A percentile compares a stretch with the other conserved stretches of the same genome.
phyloP scores from a whole-genome alignment of 164 flowering plant species.

The Malania oleifera region DNA sequence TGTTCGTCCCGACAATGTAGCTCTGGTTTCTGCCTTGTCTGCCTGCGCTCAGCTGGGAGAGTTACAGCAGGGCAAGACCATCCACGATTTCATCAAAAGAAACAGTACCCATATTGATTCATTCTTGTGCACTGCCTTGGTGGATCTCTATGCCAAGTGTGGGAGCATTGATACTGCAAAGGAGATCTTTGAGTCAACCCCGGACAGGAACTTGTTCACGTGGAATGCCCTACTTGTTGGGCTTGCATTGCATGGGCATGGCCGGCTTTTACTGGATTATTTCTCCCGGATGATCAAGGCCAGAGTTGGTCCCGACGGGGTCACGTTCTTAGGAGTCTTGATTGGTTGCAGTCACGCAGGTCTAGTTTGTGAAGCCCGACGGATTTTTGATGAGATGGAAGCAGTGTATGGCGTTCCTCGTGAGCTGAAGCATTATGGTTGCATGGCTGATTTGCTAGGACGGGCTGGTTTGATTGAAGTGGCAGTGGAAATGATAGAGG shows the following conservation, averaged over 20 bases:
- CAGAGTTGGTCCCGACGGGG: constrained; percentile 60
- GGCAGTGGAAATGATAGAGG: constrained; percentile 52
- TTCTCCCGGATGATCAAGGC: constrained; percentile 42
- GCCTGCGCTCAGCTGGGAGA: constrained; percentile 71
- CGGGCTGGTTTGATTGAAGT: constrained; percentile 69
- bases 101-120: constrained; percentile 29
- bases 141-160: constrained; percentile 79
- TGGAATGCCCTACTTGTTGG: constrained; percentile 86
- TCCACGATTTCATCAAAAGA: constrained; percentile 39
- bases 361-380: constrained; percentile 42
- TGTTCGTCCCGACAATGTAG: constrained; percentile 44
- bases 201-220: constrained; percentile 44
- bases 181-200: constrained; percentile 41
- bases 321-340: constrained; percentile 58
- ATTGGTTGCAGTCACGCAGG: constrained; percentile 82
- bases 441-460: constrained; percentile 81
- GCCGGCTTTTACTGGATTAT: constrained; percentile 31
- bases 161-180: constrained; percentile 55
- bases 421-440: constrained; percentile 77
- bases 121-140: constrained; percentile 58
- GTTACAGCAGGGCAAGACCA: constrained; percentile 39
- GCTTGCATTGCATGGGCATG: constrained; percentile 68
- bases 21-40: constrained; percentile 42
- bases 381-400: constrained; percentile 59
- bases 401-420: constrained; percentile 36